These are phyloP conservation scores for Ganoderma resinaceum DNA, from an alignment of 1,284 basidiomycete species.

Conservation along the genomic window DNA sequence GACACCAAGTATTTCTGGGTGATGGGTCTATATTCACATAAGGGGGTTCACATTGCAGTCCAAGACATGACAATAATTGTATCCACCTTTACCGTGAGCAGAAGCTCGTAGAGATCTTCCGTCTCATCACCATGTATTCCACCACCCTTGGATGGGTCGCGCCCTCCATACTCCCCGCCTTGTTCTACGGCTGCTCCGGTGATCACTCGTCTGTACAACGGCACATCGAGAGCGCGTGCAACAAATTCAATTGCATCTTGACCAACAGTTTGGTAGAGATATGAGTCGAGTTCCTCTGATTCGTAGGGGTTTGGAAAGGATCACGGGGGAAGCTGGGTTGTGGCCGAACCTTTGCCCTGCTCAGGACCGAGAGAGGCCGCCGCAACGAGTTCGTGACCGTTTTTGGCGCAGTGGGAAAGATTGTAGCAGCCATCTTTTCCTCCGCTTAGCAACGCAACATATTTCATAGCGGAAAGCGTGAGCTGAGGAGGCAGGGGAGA, in stretches of 20 bases:
- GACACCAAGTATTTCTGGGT: conserved; percentile 89
- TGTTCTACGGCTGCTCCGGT: conserved; percentile 84
- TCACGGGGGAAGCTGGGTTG: conserved; percentile 18
- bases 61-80: neutral
- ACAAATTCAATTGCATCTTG: conserved; percentile 93
- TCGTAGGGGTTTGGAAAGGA: conserved; percentile 28
- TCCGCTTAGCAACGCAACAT: conserved; percentile 94
- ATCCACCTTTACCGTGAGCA: conserved; percentile 80
- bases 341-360: conserved; percentile 77
- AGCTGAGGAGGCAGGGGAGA: neutral
- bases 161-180: conserved; percentile 85
- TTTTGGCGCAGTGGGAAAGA: conserved; percentile 85
- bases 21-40: conserved; percentile 56
- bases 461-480: conserved; percentile 71
- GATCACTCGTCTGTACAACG: conserved; percentile 86
- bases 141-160: conserved; percentile 50
- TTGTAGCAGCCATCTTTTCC: conserved; percentile 99
- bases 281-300: conserved; percentile 97
- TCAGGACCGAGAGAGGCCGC: conserved; percentile 90
- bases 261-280: conserved; percentile 98
- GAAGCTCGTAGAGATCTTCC: conserved; percentile 88
- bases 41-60: neutral
- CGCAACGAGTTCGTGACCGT: conserved; percentile 90
- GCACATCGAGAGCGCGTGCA: conserved; percentile 85
- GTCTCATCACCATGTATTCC: conserved; percentile 90